These are phyloP conservation scores for Phylloporus rhodoxanthus DNA, from an alignment of 768 basidiomycete genomes.

Conservation along the genomic window DNA sequence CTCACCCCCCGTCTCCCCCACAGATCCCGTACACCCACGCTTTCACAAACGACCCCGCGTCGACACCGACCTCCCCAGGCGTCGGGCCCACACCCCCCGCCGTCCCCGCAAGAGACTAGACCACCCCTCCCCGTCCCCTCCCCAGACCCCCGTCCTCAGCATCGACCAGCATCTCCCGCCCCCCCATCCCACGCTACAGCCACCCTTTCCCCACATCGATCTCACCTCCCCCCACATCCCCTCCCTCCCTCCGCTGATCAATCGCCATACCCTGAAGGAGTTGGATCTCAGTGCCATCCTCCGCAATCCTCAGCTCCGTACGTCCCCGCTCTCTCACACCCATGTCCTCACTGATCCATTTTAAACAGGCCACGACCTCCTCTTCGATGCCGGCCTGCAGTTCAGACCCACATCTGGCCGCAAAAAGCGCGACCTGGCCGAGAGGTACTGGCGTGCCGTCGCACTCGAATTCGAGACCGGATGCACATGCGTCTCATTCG, in stretches of 20 bases:
- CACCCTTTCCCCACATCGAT: constrained; percentile 34
- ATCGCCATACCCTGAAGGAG: constrained; percentile 75
- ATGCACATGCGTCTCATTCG: constrained; percentile 81
- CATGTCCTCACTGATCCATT: not conserved
- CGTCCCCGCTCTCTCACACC: constrained; percentile 31
- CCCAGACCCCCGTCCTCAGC: constrained; percentile 15
- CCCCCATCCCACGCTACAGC: constrained; percentile 24
- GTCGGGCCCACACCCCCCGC: constrained; percentile 25
- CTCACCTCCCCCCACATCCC: constrained; percentile 54
- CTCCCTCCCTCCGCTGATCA: constrained; percentile 68
- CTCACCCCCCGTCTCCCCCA: constrained; percentile 33
- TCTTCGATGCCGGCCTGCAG: constrained; percentile 81
- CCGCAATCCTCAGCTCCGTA: constrained; percentile 86
- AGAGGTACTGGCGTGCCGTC: constrained; percentile 83
- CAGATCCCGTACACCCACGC: constrained; percentile 19
- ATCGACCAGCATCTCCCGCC: constrained; percentile 24
- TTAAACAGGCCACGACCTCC: constrained; percentile 72
- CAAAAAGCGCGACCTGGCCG: constrained; percentile 63
- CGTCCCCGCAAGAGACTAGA: constrained; percentile 27
- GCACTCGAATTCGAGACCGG: constrained; percentile 70
- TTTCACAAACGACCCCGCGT: constrained; percentile 30
- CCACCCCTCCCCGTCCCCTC: constrained; percentile 22
- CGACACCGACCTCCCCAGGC: constrained; percentile 17
- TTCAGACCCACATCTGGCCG: constrained; percentile 74
- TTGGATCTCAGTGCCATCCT: constrained; percentile 82